phyloP scores from a whole-genome alignment of 2,329 filamentous ascomycete genomes.

The Bimuria novae-zelandiae region DNA sequence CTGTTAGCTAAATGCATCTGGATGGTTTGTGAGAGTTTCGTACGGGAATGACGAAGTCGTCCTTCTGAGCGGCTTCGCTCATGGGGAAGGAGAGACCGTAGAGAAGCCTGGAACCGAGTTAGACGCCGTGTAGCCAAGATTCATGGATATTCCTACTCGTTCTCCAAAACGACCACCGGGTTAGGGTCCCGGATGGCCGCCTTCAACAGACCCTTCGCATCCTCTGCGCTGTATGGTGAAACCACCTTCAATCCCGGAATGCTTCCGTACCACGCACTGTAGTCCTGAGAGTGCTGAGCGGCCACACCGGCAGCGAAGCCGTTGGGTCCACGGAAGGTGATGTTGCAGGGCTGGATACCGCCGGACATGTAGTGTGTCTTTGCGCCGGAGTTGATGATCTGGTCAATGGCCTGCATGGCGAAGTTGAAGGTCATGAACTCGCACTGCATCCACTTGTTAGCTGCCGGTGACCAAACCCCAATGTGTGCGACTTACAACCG shows the following conservation, averaged over 20 bases:
- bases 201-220: constrained; percentile 97
- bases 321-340: constrained; percentile 99
- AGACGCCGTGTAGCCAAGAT: constrained; percentile 5
- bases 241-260: constrained; percentile 98
- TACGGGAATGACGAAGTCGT: constrained; percentile 90
- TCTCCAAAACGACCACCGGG: constrained; percentile 75
- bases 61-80: constrained; percentile 93
- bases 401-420: constrained; percentile 99
- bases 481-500: constrained; percentile 69
- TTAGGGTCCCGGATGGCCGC: constrained; percentile 98
- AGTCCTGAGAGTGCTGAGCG: constrained; percentile 98
- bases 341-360: constrained; percentile 98
- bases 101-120: constrained; percentile 61
- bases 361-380: constrained; percentile 99
- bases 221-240: constrained; percentile 92
- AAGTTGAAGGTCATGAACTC: constrained; percentile 99
- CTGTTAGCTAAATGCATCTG: constrained; percentile 14
- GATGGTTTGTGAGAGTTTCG: constrained; percentile 15
- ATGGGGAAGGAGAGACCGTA: constrained; percentile 96
- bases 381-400: constrained; percentile 97
- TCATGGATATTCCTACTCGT: constrained; percentile 47
- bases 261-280: constrained; percentile 97
- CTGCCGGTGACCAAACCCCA: neutral
- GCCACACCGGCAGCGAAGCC: constrained; percentile 95
- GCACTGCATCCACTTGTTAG: constrained; percentile 61